Conservation (phyloP, 2,329 filamentous ascomycete species). For the Scolecobasidium constrictum region DNA sequence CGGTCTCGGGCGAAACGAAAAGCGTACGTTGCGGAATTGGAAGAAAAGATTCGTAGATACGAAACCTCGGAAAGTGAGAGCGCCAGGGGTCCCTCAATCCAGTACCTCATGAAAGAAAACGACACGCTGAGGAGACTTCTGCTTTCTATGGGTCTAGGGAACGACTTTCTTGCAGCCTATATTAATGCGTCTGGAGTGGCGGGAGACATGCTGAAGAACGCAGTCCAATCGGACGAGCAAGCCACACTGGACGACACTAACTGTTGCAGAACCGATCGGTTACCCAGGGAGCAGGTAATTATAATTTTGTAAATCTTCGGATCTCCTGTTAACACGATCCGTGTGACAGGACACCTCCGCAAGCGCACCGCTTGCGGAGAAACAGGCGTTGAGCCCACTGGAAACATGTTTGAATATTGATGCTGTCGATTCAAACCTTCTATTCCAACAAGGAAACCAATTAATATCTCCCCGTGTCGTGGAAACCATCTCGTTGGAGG, state of each 20-base stretch:
- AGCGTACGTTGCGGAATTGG: constrained; percentile 13
- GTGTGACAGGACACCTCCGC: too few species aligned
- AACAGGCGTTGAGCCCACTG: too few species aligned
- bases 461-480: too few species aligned
- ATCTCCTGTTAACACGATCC: too few species aligned
- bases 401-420: too few species aligned
- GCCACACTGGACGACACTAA: constrained; percentile 2
- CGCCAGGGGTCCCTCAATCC: constrained; percentile 2
- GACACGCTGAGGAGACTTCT: constrained; percentile 12
- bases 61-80: constrained; percentile 9
- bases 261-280: constrained; percentile 8
- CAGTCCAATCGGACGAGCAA: constrained; percentile 2
- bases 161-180: constrained; percentile 13
- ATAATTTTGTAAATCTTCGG: too few species aligned
- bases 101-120: constrained; percentile 12
- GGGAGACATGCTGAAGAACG: constrained; percentile 5
- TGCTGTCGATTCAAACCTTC: too few species aligned
- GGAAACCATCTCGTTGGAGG: too few species aligned
- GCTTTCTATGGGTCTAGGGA: constrained; percentile 11
- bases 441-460: too few species aligned
- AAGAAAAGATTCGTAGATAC: constrained; percentile 13
- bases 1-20: constrained; percentile 13
- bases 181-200: constrained; percentile 10
- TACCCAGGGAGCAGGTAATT: too few species aligned
- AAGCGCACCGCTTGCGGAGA: too few species aligned